Evolutionary conservation across 2,329 filamentous ascomycete genomes (phyloP).

Genomic region (Knufia fluminis): DNA sequence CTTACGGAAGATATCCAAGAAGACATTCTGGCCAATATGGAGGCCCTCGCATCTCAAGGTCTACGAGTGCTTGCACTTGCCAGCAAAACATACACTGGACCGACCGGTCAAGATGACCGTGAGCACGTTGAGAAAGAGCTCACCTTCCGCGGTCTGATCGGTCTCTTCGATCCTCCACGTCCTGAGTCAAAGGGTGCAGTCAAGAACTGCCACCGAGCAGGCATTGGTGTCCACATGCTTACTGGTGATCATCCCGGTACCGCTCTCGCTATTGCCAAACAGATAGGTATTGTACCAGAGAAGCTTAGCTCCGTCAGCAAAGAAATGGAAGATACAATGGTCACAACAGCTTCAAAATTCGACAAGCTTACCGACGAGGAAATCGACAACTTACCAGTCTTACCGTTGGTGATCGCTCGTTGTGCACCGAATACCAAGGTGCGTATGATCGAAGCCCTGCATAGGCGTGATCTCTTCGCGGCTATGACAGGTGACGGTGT

Average conservation of each 20-base stretch:
- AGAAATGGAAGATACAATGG: constrained; percentile 55
- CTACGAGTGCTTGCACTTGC: constrained; percentile 47
- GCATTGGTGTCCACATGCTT: constrained; percentile 74
- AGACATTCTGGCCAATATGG: constrained; percentile 52
- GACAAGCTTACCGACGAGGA: constrained; percentile 66
- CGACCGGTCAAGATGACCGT: constrained; percentile 44
- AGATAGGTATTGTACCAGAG: constrained; percentile 66
- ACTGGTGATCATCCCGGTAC: constrained; percentile 76
- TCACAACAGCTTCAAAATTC: constrained; percentile 69
- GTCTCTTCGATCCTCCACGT: constrained; percentile 78
- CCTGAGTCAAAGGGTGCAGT: constrained; percentile 68
- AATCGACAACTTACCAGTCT: constrained; percentile 49
- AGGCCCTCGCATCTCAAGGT: constrained; percentile 50
- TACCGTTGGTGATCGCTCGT: constrained; percentile 42
- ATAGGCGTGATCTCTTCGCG: constrained; percentile 44
- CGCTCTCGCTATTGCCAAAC: constrained; percentile 65
- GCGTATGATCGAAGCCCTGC: constrained; percentile 10
- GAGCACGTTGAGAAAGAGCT: constrained; percentile 54
- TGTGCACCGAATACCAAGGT: constrained; percentile 16
- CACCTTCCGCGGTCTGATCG: constrained; percentile 68
- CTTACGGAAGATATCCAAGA: constrained; percentile 44
- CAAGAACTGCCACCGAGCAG: constrained; percentile 59
- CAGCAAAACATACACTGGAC: constrained; percentile 30
- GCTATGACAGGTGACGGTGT: constrained; percentile 82
- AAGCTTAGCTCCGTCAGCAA: constrained; percentile 44